Conservation (phyloP, 768 basidiomycete species). For the Leccinum variicolor region DNA sequence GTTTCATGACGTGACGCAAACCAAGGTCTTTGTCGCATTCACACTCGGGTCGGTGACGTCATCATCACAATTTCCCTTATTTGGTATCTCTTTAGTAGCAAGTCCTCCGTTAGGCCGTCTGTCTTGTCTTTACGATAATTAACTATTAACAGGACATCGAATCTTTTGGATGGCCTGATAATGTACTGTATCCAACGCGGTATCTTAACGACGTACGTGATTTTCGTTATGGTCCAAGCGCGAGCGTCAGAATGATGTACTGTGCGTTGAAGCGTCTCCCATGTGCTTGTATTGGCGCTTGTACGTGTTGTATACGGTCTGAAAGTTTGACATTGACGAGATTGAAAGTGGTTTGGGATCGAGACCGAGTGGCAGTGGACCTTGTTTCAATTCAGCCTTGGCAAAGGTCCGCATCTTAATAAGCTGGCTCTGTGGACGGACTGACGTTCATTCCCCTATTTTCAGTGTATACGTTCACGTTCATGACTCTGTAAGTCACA, state of each 20-base stretch:
- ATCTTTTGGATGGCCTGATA: conserved; percentile 5
- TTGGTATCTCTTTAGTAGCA: conserved; percentile 4
- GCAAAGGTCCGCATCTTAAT: conserved; percentile 2
- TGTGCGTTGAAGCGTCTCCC: not conserved
- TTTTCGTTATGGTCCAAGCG: too few relatives aligned
- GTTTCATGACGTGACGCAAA: not conserved
- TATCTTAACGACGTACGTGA: conserved; percentile 13
- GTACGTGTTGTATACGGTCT: not conserved
- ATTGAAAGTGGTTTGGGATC: conserved; percentile 8
- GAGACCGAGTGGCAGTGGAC: conserved; percentile 2
- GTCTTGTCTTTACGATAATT: not conserved
- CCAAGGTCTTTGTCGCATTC: conserved; percentile 5
- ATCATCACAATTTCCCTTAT: conserved; percentile 14
- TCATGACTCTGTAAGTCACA: conserved; percentile 10
- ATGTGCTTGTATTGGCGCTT: conserved; percentile 4
- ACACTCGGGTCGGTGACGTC: conserved; percentile 12
- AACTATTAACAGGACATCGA: not conserved
- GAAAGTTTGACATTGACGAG: not conserved
- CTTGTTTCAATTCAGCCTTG: conserved; percentile 13
- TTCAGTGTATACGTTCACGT: conserved; percentile 16
- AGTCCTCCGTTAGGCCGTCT: not conserved
- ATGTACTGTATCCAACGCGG: conserved; percentile 14
- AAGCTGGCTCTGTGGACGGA: too few relatives aligned
- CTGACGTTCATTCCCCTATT: not conserved
- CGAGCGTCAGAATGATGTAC: not conserved